Evolutionary conservation across 768 basidiomycete genomes (phyloP).

Genomic region (Pisolithus microcarpus): DNA sequence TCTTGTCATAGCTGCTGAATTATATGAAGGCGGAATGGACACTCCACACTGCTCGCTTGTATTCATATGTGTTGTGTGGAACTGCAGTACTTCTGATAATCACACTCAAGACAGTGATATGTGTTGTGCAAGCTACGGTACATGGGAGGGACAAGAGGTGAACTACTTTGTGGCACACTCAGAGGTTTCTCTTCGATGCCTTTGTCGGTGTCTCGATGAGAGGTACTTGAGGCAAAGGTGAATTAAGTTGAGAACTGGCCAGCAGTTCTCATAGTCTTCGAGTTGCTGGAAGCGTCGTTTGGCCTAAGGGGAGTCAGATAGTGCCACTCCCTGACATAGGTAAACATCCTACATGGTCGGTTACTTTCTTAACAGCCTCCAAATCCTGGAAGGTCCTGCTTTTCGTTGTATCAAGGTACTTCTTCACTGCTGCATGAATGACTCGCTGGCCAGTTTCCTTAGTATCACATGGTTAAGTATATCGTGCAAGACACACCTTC

Average conservation of each 20-base stretch:
- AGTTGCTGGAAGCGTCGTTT: background rate
- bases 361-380: background rate
- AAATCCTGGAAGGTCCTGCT: background rate
- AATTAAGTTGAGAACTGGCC: background rate
- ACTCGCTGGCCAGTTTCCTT: background rate
- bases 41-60: too few species aligned
- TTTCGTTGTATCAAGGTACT: background rate
- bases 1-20: too few species aligned
- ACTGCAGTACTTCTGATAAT: too few species aligned
- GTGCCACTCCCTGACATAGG: background rate
- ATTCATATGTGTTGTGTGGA: too few species aligned
- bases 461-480: background rate
- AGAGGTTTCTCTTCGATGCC: background rate
- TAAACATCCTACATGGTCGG: background rate
- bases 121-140: too few species aligned
- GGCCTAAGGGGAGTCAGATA: background rate
- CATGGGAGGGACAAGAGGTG: too few species aligned
- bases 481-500: background rate
- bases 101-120: too few species aligned
- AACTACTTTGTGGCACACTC: too few species aligned
- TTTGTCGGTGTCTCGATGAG: background rate
- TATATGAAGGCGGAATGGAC: too few species aligned
- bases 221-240: slow-evolving; percentile 2
- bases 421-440: background rate
- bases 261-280: background rate